Evolutionary conservation across 2,329 filamentous ascomycete species (phyloP).

Genomic region (Hymenoscyphus linearis): DNA sequence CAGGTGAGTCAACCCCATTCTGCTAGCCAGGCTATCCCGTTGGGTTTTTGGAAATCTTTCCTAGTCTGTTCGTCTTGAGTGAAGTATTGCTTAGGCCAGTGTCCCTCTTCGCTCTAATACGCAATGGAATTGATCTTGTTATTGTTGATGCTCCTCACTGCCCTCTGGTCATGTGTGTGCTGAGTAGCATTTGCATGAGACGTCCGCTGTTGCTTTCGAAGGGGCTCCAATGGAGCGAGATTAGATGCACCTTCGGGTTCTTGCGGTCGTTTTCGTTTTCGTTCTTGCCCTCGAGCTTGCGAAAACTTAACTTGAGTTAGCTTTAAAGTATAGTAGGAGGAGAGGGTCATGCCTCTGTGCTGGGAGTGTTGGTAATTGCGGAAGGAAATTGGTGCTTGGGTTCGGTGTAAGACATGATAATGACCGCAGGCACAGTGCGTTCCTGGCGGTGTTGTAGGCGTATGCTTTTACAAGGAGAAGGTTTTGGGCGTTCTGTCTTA

Average conservation of each 20-base stretch:
- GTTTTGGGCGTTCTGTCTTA: conserved; percentile 19
- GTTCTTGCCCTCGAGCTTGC: no score
- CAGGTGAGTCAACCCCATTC: conserved; percentile 31
- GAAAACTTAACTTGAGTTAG: conserved; percentile 21
- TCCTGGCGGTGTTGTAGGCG: neutral
- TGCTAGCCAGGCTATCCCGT: no score
- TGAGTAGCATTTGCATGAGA: conserved; percentile 15
- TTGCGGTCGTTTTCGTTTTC: conserved; percentile 19
- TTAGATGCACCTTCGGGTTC: conserved; percentile 10
- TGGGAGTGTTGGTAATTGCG: conserved; percentile 17
- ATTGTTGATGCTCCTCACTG: no score
- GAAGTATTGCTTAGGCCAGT: conserved; percentile 1
- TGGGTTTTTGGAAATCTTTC: no score
- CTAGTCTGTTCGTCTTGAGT: conserved; percentile 20
- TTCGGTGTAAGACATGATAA: no score
- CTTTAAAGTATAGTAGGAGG: conserved; percentile 16
- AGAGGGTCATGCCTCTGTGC: conserved; percentile 17
- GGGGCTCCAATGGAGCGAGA: conserved; percentile 4
- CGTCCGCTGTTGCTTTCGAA: conserved; percentile 18
- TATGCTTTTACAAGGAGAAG: conserved; percentile 15
- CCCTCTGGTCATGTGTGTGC: conserved; percentile 15
- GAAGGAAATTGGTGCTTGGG: conserved; percentile 11
- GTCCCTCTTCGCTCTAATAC: neutral
- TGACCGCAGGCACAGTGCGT: neutral
- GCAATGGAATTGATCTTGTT: neutral